phyloP scores from a whole-genome alignment of 371 early-diverging fungal species.

The Mortierella sp. region DNA sequence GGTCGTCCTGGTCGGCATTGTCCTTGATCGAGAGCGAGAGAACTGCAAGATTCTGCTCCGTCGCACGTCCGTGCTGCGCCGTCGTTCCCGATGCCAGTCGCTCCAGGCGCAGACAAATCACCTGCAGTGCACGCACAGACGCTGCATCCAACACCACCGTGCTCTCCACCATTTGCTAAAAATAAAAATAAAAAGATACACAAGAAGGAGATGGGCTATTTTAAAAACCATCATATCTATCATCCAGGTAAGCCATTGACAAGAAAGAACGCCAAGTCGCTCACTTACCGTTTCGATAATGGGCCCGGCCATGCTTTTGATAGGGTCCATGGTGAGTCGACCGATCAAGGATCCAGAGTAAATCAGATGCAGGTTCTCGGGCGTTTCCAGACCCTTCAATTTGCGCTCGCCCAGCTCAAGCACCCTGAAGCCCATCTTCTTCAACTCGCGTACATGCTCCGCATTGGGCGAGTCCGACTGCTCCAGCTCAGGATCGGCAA shows the following conservation, averaged over 20 bases:
- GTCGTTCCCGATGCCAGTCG: conserved; percentile 63
- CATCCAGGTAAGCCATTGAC: too few species aligned
- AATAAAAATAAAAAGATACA: conserved; percentile 9
- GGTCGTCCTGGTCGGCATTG: conserved; percentile 70
- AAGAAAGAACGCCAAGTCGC: neutral
- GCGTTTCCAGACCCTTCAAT: conserved; percentile 91
- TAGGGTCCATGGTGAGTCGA: conserved; percentile 37
- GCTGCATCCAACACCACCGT: conserved; percentile 57
- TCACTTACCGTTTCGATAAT: conserved; percentile 58
- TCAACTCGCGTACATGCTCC: conserved; percentile 61
- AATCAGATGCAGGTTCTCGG: conserved; percentile 86
- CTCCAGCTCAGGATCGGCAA: conserved; percentile 53
- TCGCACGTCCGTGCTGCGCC: conserved; percentile 31
- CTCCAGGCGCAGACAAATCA: conserved; percentile 68
- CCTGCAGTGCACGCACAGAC: conserved; percentile 60
- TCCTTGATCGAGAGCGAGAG: conserved; percentile 64
- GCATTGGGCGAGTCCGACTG: conserved; percentile 42
- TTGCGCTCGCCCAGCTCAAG: conserved; percentile 86
- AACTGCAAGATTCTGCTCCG: conserved; percentile 49
- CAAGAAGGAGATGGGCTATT: neutral
- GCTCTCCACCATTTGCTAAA: conserved; percentile 37
- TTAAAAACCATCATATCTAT: neutral
- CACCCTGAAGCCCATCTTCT: conserved; percentile 77
- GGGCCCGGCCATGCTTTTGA: conserved; percentile 57
- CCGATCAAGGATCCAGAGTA: conserved; percentile 60